Base-by-base conservation (phyloP, 495 filamentous ascomycete genomes). In the Penicillium atrosanguineum region DNA sequence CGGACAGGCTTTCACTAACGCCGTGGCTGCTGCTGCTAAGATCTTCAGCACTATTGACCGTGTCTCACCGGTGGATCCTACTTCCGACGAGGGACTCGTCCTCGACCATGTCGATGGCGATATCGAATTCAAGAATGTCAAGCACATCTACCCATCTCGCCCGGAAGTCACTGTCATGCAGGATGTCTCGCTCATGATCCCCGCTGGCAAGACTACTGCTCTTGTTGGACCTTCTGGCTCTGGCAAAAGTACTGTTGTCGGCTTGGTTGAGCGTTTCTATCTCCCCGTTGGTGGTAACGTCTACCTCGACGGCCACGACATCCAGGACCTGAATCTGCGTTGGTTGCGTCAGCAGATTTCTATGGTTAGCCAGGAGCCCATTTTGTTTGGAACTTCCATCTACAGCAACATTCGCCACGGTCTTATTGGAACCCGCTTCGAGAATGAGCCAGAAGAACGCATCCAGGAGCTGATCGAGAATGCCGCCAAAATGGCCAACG, bases 11-110 rank as follows among this genome's bases (percentile, higher is more conserved):
- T 93, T 95, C 64, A 88, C 85, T 3, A 91, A 83, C 11, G 87
- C 82, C 21, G 75, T 93, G 8, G 88, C 91, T 37, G 92, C 94
- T 6, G 91, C 89, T 12, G 78, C 81, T 25, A 96, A 98, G 75
- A 95, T 97, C 53, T 97, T 85, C 71, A 86, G 78, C 55, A 95
- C 91, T 3, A 97, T 98, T 59, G 92, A 97, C 62, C 87, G 94
- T 44, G 53, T 70, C n/a, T 97, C 94, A 1, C 92, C 91, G 1
- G 72, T 97, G 40, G 87, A 98, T 67, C 88, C 94, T 1, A 85
- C 81, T 20, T 81, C 81, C 3, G 82, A 89, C 0, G 79, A 76
- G 14, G 93, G 94, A 19, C 68, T 74, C 40, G 91, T 79, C 48
- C 80, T 92, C 7, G 83, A 91, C 3, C 65, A 82, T 23, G 79